These are phyloP conservation scores for Talaromyces islandicus DNA, from an alignment of 2,329 filamentous ascomycete species.

Conservation along the genomic window DNA sequence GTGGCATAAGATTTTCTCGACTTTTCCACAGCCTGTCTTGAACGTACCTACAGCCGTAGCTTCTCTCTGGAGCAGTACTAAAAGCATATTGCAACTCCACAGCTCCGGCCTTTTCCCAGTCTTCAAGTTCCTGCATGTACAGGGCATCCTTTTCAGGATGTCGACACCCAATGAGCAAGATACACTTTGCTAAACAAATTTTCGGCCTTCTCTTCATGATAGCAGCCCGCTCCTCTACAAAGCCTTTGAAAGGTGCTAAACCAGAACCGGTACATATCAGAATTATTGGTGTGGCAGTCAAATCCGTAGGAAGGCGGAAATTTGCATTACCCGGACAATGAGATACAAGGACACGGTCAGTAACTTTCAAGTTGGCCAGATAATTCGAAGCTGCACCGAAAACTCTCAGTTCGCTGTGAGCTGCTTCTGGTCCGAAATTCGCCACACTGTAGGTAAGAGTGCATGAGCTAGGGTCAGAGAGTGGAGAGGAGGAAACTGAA, in stretches of 20 bases:
- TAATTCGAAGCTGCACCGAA: not conserved
- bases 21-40: not conserved
- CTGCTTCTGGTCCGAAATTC: not conserved
- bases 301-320: slow-evolving; percentile 30
- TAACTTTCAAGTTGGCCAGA: slow-evolving; percentile 18
- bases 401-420: not conserved
- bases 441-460: not conserved
- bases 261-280: slow-evolving; percentile 44
- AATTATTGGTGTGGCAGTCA: slow-evolving; percentile 29
- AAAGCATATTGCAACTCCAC: not conserved
- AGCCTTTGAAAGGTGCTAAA: slow-evolving; percentile 58
- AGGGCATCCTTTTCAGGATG: not conserved
- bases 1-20: not conserved
- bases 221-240: slow-evolving; percentile 55
- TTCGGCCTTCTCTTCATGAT: not conserved
- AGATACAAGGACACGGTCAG: slow-evolving; percentile 26
- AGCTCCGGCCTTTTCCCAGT: not conserved
- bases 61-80: not conserved
- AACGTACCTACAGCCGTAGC: not conserved
- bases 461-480: not conserved
- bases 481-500: not conserved
- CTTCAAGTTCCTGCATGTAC: not conserved
- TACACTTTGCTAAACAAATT: not conserved
- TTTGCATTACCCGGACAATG: slow-evolving; percentile 29
- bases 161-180: not conserved